These are phyloP conservation scores for Paratinospora sagittata DNA, from an alignment of 164 flowering plant genomes.

Conservation along the genomic window DNA sequence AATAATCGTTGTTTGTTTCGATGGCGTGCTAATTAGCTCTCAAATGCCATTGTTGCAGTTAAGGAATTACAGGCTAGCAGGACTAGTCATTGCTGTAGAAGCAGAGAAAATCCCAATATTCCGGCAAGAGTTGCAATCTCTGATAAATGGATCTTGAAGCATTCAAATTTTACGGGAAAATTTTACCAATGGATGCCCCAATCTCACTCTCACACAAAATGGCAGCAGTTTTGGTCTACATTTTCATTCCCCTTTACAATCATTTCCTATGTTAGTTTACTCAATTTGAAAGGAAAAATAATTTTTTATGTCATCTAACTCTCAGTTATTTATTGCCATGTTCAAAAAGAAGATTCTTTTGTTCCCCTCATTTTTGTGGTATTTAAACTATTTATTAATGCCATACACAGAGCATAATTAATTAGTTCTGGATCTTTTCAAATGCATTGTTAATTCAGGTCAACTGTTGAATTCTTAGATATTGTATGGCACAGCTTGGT, in stretches of 20 bases:
- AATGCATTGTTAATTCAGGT: no score
- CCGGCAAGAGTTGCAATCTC: slow-evolving; percentile 48
- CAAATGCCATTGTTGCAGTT: slow-evolving; percentile 44
- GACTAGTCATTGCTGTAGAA: slow-evolving; percentile 71
- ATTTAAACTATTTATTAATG: not conserved
- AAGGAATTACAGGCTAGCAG: slow-evolving; percentile 49
- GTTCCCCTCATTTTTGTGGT: not conserved
- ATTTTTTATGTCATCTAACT: not conserved
- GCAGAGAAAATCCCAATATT: slow-evolving; percentile 48
- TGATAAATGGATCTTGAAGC: slow-evolving; percentile 42
- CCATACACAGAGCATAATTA: not conserved
- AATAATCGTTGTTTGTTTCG: not conserved
- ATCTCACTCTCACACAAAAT: not conserved
- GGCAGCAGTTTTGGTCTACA: not conserved
- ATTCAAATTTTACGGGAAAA: not conserved
- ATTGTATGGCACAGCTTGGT: no score
- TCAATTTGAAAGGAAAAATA: not conserved
- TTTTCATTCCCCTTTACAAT: not conserved
- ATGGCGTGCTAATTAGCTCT: not conserved
- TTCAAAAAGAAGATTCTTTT: not conserved
- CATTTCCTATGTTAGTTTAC: not conserved
- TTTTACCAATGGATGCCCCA: not conserved
- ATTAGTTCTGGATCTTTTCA: not conserved
- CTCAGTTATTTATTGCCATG: not conserved
- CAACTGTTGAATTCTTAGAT: no score